Conservation (phyloP, 164 flowering plant genomes). For the Cinnamomum micranthum region DNA sequence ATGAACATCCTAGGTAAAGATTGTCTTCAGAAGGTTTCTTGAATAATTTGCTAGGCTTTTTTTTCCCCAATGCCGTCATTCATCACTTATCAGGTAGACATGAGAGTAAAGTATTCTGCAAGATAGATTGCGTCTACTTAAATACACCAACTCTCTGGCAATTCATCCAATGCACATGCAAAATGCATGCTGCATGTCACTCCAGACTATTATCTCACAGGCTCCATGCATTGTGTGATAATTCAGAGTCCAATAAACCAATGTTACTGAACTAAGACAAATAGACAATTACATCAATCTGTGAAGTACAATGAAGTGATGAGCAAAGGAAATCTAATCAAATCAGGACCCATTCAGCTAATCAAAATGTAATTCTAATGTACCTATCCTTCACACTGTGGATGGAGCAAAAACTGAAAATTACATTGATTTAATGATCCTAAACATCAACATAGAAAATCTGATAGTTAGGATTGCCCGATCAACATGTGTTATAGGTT, state of each 20-base stretch:
- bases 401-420: background rate
- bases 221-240: background rate
- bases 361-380: too few species aligned
- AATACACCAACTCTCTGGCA: background rate
- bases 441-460: background rate
- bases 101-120: background rate
- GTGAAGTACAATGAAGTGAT: too few species aligned
- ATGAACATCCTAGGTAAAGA: background rate
- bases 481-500: background rate
- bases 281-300: too few species aligned
- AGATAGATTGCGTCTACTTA: background rate
- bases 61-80: background rate
- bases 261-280: too few species aligned
- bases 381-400: background rate
- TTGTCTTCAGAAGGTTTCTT: background rate
- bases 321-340: too few species aligned
- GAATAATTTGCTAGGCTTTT: background rate
- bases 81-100: background rate
- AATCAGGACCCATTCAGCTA: too few species aligned
- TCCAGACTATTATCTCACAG: background rate
- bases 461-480: background rate
- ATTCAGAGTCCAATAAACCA: too few species aligned
- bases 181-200: background rate
- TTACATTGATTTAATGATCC: background rate
- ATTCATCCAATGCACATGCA: background rate